Percentiles rank a stretch among this genome's conserved stretches.
Evolutionary conservation across 495 filamentous ascomycete genomes (phyloP).

Genomic region (Talaromyces borbonicus): DNA sequence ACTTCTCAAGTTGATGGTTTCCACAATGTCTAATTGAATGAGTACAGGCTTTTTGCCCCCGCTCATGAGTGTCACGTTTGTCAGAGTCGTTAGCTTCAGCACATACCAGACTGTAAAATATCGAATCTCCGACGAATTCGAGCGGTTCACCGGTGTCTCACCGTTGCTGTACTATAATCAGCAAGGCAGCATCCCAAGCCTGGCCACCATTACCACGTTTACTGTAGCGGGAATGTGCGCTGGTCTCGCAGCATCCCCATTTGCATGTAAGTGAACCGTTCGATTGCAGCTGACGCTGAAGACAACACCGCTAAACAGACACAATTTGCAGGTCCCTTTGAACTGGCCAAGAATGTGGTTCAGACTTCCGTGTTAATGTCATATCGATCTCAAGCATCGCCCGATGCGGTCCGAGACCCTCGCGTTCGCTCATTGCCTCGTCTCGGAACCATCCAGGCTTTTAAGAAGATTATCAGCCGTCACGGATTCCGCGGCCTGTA

Average conservation of each 20-base stretch:
- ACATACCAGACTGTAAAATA: constrained; percentile 83
- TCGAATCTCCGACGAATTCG: constrained; percentile 44
- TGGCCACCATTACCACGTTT: constrained; percentile 63
- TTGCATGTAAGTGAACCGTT: constrained; percentile 65
- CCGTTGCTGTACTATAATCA: constrained; percentile 64
- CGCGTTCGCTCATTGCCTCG: constrained; percentile 61
- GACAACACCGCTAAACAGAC: background rate
- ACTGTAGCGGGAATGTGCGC: constrained; percentile 68
- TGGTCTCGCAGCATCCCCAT: constrained; percentile 67
- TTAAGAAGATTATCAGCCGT: constrained; percentile 67
- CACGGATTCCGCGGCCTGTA: constrained; percentile 73
- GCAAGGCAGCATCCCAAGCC: constrained; percentile 55
- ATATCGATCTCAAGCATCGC: constrained; percentile 50
- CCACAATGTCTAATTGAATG: background rate
- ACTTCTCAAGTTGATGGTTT: background rate
- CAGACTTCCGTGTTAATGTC: constrained; percentile 83
- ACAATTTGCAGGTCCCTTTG: constrained; percentile 62
- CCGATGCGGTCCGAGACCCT: constrained; percentile 44
- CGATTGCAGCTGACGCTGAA: too few relatives aligned
- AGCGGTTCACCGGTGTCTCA: constrained; percentile 50
- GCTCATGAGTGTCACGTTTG: constrained; percentile 76
- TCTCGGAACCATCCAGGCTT: constrained; percentile 70
- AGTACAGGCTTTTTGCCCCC: constrained; percentile 65
- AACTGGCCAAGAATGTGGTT: constrained; percentile 85
- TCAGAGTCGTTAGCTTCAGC: constrained; percentile 87